phyloP scores from a whole-genome alignment of 2,329 filamentous ascomycete genomes.

The Fusarium ambrosium region DNA sequence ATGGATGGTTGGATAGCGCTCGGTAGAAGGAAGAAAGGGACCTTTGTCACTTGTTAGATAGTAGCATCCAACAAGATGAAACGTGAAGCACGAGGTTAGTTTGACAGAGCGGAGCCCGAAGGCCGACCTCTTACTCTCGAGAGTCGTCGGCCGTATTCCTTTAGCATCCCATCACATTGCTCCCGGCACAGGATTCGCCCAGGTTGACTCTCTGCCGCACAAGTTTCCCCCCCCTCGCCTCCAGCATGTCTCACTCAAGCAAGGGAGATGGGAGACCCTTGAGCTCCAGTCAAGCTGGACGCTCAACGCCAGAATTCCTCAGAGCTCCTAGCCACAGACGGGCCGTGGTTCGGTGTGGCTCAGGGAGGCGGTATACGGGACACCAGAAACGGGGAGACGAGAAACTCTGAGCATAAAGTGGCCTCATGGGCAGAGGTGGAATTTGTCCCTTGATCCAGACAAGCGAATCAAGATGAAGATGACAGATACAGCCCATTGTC shows the following conservation, averaged over 20 bases:
- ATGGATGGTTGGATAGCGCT: background rate
- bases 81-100: background rate
- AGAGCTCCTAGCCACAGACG: background rate
- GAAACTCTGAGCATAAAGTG: constrained; percentile 12
- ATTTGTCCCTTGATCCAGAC: background rate
- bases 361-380: background rate
- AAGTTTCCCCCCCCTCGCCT: background rate
- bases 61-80: background rate
- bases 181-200: background rate
- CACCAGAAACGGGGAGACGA: background rate
- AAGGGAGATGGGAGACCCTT: background rate
- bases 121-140: background rate
- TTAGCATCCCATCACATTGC: background rate
- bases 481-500: background rate
- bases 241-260: background rate
- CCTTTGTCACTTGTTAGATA: background rate
- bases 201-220: background rate
- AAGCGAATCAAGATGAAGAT: background rate
- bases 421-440: background rate
- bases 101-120: background rate
- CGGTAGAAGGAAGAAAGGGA: background rate
- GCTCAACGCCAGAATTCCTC: background rate
- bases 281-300: background rate
- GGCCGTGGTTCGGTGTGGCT: constrained; percentile 15
- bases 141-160: no score